Percentiles rank a stretch among this genome's conserved stretches.
Conservation (phyloP, 768 basidiomycete species). For the Macrolepiota fuliginosa region DNA sequence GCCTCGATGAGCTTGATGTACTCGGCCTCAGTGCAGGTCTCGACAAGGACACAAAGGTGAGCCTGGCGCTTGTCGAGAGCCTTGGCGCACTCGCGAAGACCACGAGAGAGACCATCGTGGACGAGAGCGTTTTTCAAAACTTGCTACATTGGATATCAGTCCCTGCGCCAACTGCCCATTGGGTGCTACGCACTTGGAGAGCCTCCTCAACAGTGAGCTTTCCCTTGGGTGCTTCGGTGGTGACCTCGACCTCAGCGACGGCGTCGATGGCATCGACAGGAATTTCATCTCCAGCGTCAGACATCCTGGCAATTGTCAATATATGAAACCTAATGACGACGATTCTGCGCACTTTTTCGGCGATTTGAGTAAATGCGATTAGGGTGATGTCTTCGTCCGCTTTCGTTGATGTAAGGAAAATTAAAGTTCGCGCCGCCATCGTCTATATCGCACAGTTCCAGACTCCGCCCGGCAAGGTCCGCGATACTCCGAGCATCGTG, state of each 20-base stretch:
- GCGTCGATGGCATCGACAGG: slow-evolving; percentile 47
- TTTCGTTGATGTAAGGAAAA: slow-evolving; percentile 85
- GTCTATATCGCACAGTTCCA: slow-evolving; percentile 34
- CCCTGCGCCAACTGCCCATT: background rate
- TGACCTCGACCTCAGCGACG: slow-evolving; percentile 75
- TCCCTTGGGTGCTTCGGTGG: slow-evolving; percentile 89
- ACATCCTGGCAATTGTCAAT: slow-evolving; percentile 57
- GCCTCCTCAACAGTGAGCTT: slow-evolving; percentile 96
- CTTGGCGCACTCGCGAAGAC: slow-evolving; percentile 97
- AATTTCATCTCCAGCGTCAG: slow-evolving; percentile 98
- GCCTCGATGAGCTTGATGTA: slow-evolving; percentile 99
- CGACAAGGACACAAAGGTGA: slow-evolving; percentile 97
- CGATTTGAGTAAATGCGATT: slow-evolving; percentile 26
- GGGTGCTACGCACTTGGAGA: slow-evolving; percentile 59
- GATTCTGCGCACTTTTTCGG: slow-evolving; percentile 35
- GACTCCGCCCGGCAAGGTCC: slow-evolving; percentile 54
- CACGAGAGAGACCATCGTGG: slow-evolving; percentile 97
- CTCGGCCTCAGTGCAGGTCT: slow-evolving; percentile 98
- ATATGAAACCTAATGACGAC: background rate
- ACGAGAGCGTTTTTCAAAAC: slow-evolving; percentile 98
- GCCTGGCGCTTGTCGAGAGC: slow-evolving; percentile 98
- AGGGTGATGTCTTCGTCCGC: slow-evolving; percentile 86
- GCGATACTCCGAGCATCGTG: slow-evolving; percentile 19
- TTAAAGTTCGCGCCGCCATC: slow-evolving; percentile 38
- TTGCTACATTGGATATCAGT: slow-evolving; percentile 54